Evolutionary conservation across 129 eudicot species (phyloP).

Genomic region (Kitagawia praeruptora): DNA sequence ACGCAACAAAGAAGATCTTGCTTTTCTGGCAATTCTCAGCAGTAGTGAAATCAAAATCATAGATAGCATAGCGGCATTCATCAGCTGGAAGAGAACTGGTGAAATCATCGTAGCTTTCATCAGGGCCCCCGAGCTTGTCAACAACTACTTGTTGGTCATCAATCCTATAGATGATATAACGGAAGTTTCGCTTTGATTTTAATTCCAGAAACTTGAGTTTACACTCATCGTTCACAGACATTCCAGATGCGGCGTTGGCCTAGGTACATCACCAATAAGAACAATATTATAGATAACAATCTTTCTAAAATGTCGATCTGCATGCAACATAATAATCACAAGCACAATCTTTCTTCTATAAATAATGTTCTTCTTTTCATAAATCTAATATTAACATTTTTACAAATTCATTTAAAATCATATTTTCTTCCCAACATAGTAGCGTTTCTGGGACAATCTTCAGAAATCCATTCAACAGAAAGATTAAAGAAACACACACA

Average conservation of each 20-base stretch:
- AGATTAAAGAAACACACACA: background rate
- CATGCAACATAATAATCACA: background rate
- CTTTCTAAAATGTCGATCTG: background rate
- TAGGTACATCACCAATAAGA: conserved; percentile 4
- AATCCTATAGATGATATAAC: conserved; percentile 56
- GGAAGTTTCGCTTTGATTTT: conserved; percentile 58
- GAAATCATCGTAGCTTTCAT: conserved; percentile 67
- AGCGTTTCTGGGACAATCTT: background rate
- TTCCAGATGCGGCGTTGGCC: conserved; percentile 92
- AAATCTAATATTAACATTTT: background rate
- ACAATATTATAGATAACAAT: background rate
- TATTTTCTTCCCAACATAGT: background rate
- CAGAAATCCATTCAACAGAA: background rate
- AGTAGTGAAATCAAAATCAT: conserved; percentile 73
- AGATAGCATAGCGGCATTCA: conserved; percentile 90
- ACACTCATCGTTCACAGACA: conserved; percentile 82
- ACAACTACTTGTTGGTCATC: conserved; percentile 68
- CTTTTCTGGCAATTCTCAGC: conserved; percentile 89
- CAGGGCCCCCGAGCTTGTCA: conserved; percentile 64
- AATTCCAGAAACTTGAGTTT: conserved; percentile 72
- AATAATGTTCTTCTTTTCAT: background rate
- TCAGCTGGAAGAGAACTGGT: conserved; percentile 71
- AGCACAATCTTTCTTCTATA: background rate
- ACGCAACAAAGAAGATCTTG: conserved; percentile 86
- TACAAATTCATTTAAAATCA: background rate